A percentile compares a stretch with the other conserved stretches of the same genome.
Evolutionary conservation across 331 rosid genomes (phyloP).

Genomic region (Malus hybrid): DNA sequence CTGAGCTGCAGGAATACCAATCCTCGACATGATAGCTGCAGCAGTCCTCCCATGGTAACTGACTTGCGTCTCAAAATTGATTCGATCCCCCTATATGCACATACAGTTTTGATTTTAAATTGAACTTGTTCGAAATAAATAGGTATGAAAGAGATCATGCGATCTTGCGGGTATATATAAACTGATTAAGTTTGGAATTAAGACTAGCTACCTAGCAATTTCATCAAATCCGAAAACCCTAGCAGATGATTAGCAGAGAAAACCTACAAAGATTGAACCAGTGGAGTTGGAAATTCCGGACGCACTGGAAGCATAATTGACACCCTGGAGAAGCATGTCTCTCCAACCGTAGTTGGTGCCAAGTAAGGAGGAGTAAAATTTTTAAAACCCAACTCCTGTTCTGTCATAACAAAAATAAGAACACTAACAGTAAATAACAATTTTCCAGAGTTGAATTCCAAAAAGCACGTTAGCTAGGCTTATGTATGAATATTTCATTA

Average conservation of each 20-base stretch:
- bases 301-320: not conserved
- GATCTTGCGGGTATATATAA: no score
- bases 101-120: no score
- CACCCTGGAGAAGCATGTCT: not conserved
- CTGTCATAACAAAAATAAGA: not conserved
- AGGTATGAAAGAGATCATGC: no score
- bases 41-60: not conserved
- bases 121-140: no score
- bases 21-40: not conserved
- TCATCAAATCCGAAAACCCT: no score
- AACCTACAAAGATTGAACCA: not conserved
- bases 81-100: not conserved
- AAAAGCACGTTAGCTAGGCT: no score
- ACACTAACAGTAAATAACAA: no score
- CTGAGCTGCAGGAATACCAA: not conserved
- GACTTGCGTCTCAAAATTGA: not conserved
- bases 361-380: not conserved
- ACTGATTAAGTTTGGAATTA: no score
- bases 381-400: not conserved
- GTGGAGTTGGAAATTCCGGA: not conserved
- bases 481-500: not conserved
- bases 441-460: no score
- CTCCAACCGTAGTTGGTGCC: not conserved
- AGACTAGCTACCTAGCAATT: no score
- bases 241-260: no score